Conservation (phyloP, 1,284 basidiomycete genomes). For the Cutaneotrichosporon dermatis region DNA sequence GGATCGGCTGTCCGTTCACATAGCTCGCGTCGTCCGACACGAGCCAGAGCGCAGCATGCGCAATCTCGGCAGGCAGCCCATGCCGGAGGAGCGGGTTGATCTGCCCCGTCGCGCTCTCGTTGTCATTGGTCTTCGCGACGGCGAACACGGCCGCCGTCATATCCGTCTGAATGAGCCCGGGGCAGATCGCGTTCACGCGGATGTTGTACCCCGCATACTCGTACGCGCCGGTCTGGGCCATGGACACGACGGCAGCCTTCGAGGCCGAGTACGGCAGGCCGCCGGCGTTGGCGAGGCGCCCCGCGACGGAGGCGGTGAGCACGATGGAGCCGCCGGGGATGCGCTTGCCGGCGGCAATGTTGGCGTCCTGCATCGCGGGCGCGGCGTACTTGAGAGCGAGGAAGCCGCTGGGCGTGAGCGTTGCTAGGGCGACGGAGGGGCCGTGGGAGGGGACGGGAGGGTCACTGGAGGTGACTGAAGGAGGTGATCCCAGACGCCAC, state of each 20-base stretch:
- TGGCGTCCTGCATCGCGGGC: constrained; percentile 61
- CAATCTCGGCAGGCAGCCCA: constrained; percentile 64
- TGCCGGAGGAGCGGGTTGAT: constrained; percentile 78
- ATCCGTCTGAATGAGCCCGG: constrained; percentile 77
- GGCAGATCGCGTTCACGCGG: constrained; percentile 87
- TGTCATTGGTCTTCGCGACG: constrained; percentile 62
- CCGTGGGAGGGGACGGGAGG: neutral
- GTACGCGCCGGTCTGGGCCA: constrained; percentile 75
- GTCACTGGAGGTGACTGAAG: too few species aligned
- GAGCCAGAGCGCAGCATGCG: constrained; percentile 76
- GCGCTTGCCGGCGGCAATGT: constrained; percentile 63
- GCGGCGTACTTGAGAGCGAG: constrained; percentile 82
- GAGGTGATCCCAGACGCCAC: too few species aligned
- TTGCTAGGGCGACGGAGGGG: neutral
- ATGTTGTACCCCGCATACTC: constrained; percentile 75
- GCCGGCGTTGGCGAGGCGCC: constrained; percentile 79
- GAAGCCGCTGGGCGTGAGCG: constrained; percentile 59
- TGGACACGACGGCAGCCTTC: constrained; percentile 82
- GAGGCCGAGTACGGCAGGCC: constrained; percentile 81
- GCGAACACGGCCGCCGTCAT: constrained; percentile 76
- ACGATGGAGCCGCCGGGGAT: constrained; percentile 76
- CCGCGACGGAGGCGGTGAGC: constrained; percentile 85
- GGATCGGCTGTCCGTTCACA: constrained; percentile 82
- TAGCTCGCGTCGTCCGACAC: constrained; percentile 89
- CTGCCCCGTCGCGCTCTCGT: constrained; percentile 65